Base-by-base conservation (phyloP, 2,329 filamentous ascomycete species). In the Simplicillium sp. region DNA sequence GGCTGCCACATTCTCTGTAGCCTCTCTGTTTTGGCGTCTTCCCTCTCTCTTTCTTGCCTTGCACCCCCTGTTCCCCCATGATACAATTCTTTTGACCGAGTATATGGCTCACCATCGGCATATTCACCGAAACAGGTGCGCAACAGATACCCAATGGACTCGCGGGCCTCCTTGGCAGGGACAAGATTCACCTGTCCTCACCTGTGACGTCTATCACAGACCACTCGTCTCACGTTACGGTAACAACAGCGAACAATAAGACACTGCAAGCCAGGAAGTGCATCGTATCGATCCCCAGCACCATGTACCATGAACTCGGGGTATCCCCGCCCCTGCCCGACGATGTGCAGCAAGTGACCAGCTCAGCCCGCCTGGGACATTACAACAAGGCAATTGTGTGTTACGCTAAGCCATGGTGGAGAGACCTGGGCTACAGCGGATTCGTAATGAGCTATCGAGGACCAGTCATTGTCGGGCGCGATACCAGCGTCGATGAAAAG, bases 231-330 rank as follows among this genome's bases (percentile, higher is more conserved):
- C 38, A 39, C 9, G 42, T 46, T 14, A 34, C 25, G 6, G 40
- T 48, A 2, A 39, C 40, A 14, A 48, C 44, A 1, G 52, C 46
- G 0, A 48, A 44, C 2, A 51, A 50, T 8, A 50, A 46, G 15
- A 42, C 51, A 0, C 54, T 62, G 16, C 44, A 55, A 3, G 62
- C 58, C 1, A 57, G 53, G 16, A 68, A 66, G 35, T 56, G 64
- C 18, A 65, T 77, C 37, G 45, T 73, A 3, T 70, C 71, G 2
- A 53, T 77, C 6, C 67, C 73, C 0, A 70, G 64, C 6, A 63
- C 71, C 7, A 54, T 73, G 34, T 65, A 68, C 40, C 57, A 59
- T 9, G 58, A 64, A 7, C 62, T 77, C 17, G 54, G 52, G 3
- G 71, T 76, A 50, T 50, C 57, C 0, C 73, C 73, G 1, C 48